Base-by-base conservation (phyloP, 441 rosid species). In the Gossypium gossypioides region DNA sequence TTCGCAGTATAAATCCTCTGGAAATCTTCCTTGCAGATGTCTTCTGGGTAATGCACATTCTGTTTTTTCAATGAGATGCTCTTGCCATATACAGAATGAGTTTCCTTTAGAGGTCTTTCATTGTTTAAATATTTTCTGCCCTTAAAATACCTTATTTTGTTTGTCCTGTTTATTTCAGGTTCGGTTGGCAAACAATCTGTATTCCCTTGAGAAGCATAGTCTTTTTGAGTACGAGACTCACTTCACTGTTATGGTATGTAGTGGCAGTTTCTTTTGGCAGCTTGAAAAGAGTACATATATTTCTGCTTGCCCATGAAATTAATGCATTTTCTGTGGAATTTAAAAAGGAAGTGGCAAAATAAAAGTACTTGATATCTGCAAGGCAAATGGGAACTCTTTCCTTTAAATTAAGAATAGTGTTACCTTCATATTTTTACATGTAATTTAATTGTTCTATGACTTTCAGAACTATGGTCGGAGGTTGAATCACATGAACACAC, bases 201-300 rank as follows among this genome's bases (percentile, higher is more conserved):
- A 94, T 78, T 78, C 98, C 46, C 82, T 93, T 64, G 93, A 85
- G 54, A 89, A 86, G 74, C 85, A 85, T 79, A 94, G 96, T 74
- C 76, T 91, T 69, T 90, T 89, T 66, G 97, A 91, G 82, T 94
- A 90, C n/a, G 97, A 94, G 80, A 94, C 98, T 34, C 98, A 91
- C 86, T 91, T 94, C 76, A 94, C 97, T 27, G 98, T 91, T 52
- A 94, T 94, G 98, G 98, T 94, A 88, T 55, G 87, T 59, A 50
- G 66, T 58, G 18, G 69, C 67, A 69, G 62, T 61, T 21, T 73
- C 67, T 48, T 25, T 67, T 25, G 44, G 3, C 71, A 50, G 42
- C n/a, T 65, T 65, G 19, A 65, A 65, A 44, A 65, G 21, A 13
- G 34, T 22, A 25, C 42, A 6, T 24, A 4, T 63, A 16, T 62